A percentile compares a stretch with the other conserved stretches of the same genome.
These are phyloP conservation scores for Alnus rubra DNA, from an alignment of 306 rosid species.

Conservation along the genomic window DNA sequence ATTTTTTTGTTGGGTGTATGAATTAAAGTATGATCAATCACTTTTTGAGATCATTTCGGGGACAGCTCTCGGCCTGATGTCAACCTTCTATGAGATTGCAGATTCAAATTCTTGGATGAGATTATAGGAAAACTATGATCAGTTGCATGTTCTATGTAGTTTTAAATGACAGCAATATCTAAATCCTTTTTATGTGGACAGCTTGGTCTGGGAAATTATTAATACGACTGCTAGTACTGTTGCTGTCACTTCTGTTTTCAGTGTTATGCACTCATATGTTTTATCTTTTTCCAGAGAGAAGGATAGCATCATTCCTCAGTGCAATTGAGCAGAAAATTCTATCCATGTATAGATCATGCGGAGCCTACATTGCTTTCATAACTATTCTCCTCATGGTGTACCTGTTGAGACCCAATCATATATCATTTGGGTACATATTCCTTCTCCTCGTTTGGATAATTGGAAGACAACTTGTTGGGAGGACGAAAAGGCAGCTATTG, in stretches of 20 bases:
- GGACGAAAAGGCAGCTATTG: constrained; percentile 83
- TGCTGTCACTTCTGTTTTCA: constrained; percentile 6
- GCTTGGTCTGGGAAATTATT: constrained; percentile 15
- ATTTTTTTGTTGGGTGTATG: background rate
- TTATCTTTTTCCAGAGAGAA: constrained; percentile 51
- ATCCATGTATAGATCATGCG: too few species aligned
- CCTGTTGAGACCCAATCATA: constrained; percentile 79
- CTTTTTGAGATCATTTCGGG: constrained; percentile 26
- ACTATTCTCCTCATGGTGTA: constrained; percentile 79
- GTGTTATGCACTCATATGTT: constrained; percentile 33
- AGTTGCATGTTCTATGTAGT: background rate
- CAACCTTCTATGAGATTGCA: constrained; percentile 8
- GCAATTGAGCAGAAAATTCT: too few species aligned
- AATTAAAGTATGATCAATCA: background rate
- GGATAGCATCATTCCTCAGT: too few species aligned
- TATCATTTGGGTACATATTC: constrained; percentile 81
- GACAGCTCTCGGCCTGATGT: constrained; percentile 6
- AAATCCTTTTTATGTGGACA: constrained; percentile 15
- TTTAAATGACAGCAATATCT: constrained; percentile 10
- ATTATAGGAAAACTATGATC: background rate
- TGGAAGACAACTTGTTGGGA: constrained; percentile 91
- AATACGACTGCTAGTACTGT: constrained; percentile 6
- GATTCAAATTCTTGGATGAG: constrained; percentile 6
- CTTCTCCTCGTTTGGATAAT: constrained; percentile 94
- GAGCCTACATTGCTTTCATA: too few species aligned